Conservation (phyloP, 2,329 filamentous ascomycete species). For the Alternaria sp. region DNA sequence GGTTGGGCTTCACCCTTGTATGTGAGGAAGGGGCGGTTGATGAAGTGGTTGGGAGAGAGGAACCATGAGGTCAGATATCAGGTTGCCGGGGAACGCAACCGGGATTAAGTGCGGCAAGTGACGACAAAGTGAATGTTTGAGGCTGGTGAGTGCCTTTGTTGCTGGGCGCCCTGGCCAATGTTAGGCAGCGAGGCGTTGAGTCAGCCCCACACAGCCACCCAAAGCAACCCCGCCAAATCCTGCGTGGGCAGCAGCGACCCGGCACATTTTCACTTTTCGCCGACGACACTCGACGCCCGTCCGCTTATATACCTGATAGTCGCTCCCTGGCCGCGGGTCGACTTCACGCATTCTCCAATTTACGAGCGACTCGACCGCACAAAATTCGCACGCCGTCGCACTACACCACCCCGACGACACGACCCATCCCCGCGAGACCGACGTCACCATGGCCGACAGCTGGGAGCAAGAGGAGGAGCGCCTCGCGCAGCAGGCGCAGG, state of each 20-base stretch:
- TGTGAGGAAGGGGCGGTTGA: background rate
- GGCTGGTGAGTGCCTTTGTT: conserved; percentile 21
- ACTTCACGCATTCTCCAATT: background rate
- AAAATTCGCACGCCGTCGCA: background rate
- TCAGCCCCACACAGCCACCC: conserved; percentile 22
- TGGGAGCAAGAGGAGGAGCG: conserved; percentile 92
- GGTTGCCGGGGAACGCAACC: background rate
- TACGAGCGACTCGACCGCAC: background rate
- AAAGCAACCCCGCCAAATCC: conserved; percentile 27
- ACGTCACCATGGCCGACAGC: conserved; percentile 76
- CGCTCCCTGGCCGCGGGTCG: conserved; percentile 9
- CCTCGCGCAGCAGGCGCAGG: conserved; percentile 70
- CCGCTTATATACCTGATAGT: conserved; percentile 7
- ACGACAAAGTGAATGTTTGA: background rate
- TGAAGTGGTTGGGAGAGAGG: background rate
- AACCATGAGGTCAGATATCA: conserved; percentile 5
- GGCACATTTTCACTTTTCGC: conserved; percentile 31
- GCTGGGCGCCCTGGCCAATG: conserved; percentile 28
- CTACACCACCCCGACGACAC: conserved; percentile 8
- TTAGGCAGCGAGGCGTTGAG: conserved; percentile 30
- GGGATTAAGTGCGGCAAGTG: background rate
- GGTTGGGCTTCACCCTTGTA: background rate
- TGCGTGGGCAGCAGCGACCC: conserved; percentile 27
- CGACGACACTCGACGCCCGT: conserved; percentile 12
- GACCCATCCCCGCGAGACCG: conserved; percentile 5